These are phyloP conservation scores for Hypoxylon sp. DNA, from an alignment of 2,329 filamentous ascomycete species.

Conservation along the genomic window DNA sequence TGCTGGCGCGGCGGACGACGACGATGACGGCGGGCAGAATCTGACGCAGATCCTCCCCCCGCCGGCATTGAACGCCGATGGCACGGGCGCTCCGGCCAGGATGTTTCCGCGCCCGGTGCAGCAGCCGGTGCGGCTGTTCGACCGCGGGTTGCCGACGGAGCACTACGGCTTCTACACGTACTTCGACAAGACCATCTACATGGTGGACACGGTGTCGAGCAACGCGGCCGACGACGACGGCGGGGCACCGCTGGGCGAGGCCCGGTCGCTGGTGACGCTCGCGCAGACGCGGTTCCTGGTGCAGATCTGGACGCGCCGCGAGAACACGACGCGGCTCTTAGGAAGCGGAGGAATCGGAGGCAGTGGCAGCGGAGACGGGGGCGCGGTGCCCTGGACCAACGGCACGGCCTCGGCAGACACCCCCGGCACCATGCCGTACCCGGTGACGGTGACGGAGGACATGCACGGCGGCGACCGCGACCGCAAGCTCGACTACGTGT, in stretches of 20 bases:
- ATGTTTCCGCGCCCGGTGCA: slow-evolving; percentile 74
- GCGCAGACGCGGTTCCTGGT: slow-evolving; percentile 68
- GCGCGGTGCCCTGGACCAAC: slow-evolving; percentile 40
- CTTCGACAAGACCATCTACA: slow-evolving; percentile 86
- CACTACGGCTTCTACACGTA: slow-evolving; percentile 96
- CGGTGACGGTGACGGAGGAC: slow-evolving; percentile 67
- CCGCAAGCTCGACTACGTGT: slow-evolving; percentile 63
- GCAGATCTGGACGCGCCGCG: slow-evolving; percentile 68
- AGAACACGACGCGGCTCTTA: slow-evolving; percentile 54
- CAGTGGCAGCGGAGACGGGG: neutral
- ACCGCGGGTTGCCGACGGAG: slow-evolving; percentile 80
- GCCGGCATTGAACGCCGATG: slow-evolving; percentile 70
- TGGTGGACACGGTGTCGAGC: slow-evolving; percentile 52
- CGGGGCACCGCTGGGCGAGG: slow-evolving; percentile 61
- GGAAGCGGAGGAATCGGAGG: too few species aligned
- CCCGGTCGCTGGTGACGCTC: slow-evolving; percentile 65
- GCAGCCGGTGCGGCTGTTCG: slow-evolving; percentile 85
- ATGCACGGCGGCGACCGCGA: slow-evolving; percentile 65
- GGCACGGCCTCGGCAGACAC: slow-evolving; percentile 46
- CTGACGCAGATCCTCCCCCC: slow-evolving; percentile 66
- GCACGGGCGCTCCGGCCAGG: slow-evolving; percentile 74
- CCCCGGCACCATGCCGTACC: slow-evolving; percentile 70
- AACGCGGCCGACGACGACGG: slow-evolving; percentile 61
- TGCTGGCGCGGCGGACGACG: slow-evolving; percentile 31
- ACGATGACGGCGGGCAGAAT: slow-evolving; percentile 48